Base-by-base conservation (phyloP, 176 grass and related monocot genomes). In the Eragrostis curvula region DNA sequence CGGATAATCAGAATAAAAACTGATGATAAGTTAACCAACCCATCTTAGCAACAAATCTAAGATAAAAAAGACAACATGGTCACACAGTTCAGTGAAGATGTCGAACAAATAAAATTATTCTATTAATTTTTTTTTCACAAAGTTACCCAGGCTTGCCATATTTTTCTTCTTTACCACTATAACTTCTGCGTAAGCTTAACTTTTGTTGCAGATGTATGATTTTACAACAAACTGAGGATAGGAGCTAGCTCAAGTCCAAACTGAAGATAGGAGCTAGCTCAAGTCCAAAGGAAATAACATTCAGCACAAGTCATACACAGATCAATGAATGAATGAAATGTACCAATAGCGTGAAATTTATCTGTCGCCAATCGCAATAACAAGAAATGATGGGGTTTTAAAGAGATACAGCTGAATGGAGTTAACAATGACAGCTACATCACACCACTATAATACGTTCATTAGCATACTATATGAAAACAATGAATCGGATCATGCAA, bases 111-210 rank as follows among this genome's bases (percentile, higher is more conserved):
- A 83, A 7, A 21, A 16, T 50, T 63, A 51, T 17, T 6, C 27
- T 68, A 65, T 25, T 6, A 8, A 80, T 56, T 24, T 9, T 73
- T 66, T 66, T 73, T n/a, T n/a, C 18, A 36, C 51, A 84, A 7
- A 40, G 75, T 52, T 40, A 76, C 68, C 74, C 63, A 69, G 77
- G 18, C 9, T 68, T 18, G 21, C n/a, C 23, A 41, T 0, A 8
- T 8, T 42, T 68, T 25, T 42, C 29, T 15, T 11, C 28, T 49
- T 47, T 66, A 65, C n/a, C 12, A 70, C 7, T 7, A 6, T 52
- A 42, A 59, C 36, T 57, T 15, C 32, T 27, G 71, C 70, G 24
- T n/a, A 63, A 82, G 18, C 43, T 61, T 24, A 17, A 49, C 44
- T 63, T 49, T 63, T 39, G 10, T 4, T 40, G 12, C 23, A 32